Conservation (phyloP, 2,329 filamentous ascomycete genomes). For the Xylariaceae sp. region DNA sequence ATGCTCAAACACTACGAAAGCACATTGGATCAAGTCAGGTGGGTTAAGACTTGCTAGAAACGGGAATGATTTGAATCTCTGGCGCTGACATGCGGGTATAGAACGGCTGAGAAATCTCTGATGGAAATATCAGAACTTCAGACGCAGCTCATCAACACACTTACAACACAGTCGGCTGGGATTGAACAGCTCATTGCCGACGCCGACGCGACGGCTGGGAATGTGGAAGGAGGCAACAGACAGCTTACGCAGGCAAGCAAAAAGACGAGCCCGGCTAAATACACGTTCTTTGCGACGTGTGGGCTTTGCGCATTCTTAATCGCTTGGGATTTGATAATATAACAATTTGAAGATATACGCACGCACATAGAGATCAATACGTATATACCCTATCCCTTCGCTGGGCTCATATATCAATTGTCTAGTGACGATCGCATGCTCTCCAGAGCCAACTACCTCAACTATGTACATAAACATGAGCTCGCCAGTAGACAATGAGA, state of each 20-base stretch:
- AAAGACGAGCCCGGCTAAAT: conserved; percentile 64
- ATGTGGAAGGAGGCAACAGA: conserved; percentile 83
- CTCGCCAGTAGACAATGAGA: neutral
- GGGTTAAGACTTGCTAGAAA: conserved; percentile 36
- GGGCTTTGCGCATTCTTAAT: conserved; percentile 69
- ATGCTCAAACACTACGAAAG: conserved; percentile 93
- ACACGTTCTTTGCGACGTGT: conserved; percentile 75
- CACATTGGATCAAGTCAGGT: conserved; percentile 92
- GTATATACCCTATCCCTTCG: neutral
- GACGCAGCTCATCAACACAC: conserved; percentile 77
- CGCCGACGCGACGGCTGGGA: conserved; percentile 73
- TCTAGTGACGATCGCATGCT: conserved; percentile 13
- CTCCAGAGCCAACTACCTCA: neutral
- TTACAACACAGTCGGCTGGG: conserved; percentile 78
- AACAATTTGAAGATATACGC: conserved; percentile 5
- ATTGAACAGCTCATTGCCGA: conserved; percentile 86
- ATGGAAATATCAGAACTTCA: conserved; percentile 91
- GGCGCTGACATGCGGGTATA: conserved; percentile 33
- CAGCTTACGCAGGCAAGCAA: conserved; percentile 79
- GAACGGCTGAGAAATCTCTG: conserved; percentile 82
- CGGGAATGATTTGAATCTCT: neutral
- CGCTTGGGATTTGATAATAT: conserved; percentile 68
- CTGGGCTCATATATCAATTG: too few relatives aligned
- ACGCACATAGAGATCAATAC: neutral
- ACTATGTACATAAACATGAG: neutral